Conservation (phyloP, 306 rosid genomes). For the Cotoneaster glaucophyllus region DNA sequence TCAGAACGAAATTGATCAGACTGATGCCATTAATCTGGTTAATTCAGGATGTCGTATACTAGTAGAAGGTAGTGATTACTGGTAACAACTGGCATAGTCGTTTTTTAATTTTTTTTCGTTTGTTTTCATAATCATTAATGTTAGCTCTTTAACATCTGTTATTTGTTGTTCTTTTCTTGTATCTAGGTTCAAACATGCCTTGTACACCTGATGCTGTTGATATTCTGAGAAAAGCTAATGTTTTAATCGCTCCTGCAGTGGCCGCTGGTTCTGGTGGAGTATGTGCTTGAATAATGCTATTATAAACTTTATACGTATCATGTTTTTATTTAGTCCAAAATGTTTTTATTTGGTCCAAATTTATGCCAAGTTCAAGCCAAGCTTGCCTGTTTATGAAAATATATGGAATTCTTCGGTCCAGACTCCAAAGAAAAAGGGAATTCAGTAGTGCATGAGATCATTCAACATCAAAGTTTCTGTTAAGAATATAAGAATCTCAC, state of each 20-base stretch:
- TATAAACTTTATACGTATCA: background rate
- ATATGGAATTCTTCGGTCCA: background rate
- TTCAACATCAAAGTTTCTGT: background rate
- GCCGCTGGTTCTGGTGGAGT: slow-evolving; percentile 99
- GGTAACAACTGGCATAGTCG: background rate
- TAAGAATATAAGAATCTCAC: background rate
- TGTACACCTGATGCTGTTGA: slow-evolving; percentile 89
- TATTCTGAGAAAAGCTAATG: slow-evolving; percentile 80
- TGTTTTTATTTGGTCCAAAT: background rate
- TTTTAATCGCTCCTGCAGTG: slow-evolving; percentile 93
- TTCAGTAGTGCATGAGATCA: background rate
- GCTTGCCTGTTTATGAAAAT: background rate
- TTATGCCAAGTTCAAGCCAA: background rate
- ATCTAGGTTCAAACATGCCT: slow-evolving; percentile 91
- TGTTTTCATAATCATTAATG: slow-evolving; percentile 10
- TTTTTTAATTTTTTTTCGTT: background rate
- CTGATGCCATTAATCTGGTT: slow-evolving; percentile 85
- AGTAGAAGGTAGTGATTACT: slow-evolving; percentile 69
- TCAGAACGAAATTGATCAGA: slow-evolving; percentile 88
- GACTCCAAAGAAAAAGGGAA: background rate
- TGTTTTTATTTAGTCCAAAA: background rate
- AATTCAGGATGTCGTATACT: slow-evolving; percentile 86
- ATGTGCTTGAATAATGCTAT: slow-evolving; percentile 6
- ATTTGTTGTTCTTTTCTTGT: slow-evolving; percentile 3
- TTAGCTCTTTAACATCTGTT: background rate